These are phyloP conservation scores for Erysimum cheiri DNA, from an alignment of 441 rosid genomes.

Conservation along the genomic window DNA sequence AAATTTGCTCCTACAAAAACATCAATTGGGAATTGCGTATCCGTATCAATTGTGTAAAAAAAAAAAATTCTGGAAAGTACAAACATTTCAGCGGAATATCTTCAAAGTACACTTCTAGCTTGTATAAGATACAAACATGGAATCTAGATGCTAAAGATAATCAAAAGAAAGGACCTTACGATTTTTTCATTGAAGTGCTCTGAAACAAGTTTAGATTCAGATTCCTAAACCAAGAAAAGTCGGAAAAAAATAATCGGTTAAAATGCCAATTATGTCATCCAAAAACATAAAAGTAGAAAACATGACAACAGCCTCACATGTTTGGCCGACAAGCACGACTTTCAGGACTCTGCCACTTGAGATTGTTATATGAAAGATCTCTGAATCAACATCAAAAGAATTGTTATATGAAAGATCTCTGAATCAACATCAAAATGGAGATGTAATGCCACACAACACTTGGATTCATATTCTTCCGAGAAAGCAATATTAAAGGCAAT, in stretches of 20 bases:
- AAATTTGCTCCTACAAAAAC: slow-evolving; percentile 49
- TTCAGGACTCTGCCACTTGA: slow-evolving; percentile 65
- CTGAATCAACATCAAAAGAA: slow-evolving; percentile 52
- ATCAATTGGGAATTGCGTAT: slow-evolving; percentile 21
- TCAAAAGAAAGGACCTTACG: slow-evolving; percentile 54
- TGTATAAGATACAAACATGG: slow-evolving; percentile 2
- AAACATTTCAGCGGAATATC: neutral
- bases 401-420: slow-evolving; percentile 90
- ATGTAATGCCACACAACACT: slow-evolving; percentile 20
- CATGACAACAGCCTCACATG: slow-evolving; percentile 52
- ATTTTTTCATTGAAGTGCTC: slow-evolving; percentile 53
- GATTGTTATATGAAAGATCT: slow-evolving; percentile 90
- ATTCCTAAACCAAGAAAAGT: slow-evolving; percentile 55
- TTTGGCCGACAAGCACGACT: slow-evolving; percentile 64
- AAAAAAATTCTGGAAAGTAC: neutral
- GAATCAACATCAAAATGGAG: slow-evolving; percentile 19
- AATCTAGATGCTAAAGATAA: slow-evolving; percentile 17
- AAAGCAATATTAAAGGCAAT: neutral
- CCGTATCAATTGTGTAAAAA: neutral
- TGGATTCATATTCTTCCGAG: slow-evolving; percentile 26
- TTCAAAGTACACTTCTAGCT: neutral
- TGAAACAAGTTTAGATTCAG: slow-evolving; percentile 75
- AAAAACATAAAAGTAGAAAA: slow-evolving; percentile 21
- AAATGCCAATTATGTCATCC: slow-evolving; percentile 29
- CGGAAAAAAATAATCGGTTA: slow-evolving; percentile 30